A percentile compares a stretch with the other conserved stretches of the same genome.
These are phyloP conservation scores for Wickerhamiella shivajii DNA, from an alignment of 805 yeast genomes.

Conservation along the genomic window DNA sequence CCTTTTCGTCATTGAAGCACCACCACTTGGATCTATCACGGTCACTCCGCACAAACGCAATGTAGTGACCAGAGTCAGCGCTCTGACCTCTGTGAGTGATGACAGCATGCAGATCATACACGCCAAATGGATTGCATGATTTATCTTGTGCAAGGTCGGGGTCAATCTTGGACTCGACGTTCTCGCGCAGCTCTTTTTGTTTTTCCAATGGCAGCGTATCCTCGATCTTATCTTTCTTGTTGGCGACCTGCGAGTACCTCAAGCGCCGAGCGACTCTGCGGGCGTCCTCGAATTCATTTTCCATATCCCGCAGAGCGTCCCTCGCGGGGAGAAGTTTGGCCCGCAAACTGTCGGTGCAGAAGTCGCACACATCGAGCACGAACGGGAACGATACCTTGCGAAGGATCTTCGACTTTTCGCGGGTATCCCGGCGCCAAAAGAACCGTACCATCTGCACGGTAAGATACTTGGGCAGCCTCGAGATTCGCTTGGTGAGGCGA, in stretches of 20 bases:
- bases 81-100: constrained; percentile 90
- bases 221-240: constrained; percentile 25
- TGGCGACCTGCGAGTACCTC: constrained; percentile 30
- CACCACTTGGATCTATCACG: constrained; percentile 66
- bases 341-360: constrained; percentile 66
- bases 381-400: constrained; percentile 92
- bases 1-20: constrained; percentile 89
- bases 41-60: constrained; percentile 66
- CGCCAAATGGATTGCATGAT: constrained; percentile 75
- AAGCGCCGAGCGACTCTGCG: constrained; percentile 58
- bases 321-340: constrained; percentile 52
- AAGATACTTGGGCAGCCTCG: constrained; percentile 71
- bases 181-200: constrained; percentile 17
- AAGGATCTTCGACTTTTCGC: constrained; percentile 80
- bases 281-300: constrained; percentile 59
- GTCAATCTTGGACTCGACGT: constrained; percentile 24
- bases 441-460: constrained; percentile 89
- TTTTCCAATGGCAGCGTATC: constrained; percentile 13
- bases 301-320: constrained; percentile 62
- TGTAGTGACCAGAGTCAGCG: constrained; percentile 97
- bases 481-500: constrained; percentile 42
- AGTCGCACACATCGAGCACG: constrained; percentile 74
- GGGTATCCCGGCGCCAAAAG: constrained; percentile 88
- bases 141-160: constrained; percentile 28
- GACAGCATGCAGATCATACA: constrained; percentile 69